Percentiles rank a stretch among this genome's conserved stretches.
These are phyloP conservation scores for Liriodendron chinense DNA, from an alignment of 164 flowering plant genomes.

Conservation along the genomic window DNA sequence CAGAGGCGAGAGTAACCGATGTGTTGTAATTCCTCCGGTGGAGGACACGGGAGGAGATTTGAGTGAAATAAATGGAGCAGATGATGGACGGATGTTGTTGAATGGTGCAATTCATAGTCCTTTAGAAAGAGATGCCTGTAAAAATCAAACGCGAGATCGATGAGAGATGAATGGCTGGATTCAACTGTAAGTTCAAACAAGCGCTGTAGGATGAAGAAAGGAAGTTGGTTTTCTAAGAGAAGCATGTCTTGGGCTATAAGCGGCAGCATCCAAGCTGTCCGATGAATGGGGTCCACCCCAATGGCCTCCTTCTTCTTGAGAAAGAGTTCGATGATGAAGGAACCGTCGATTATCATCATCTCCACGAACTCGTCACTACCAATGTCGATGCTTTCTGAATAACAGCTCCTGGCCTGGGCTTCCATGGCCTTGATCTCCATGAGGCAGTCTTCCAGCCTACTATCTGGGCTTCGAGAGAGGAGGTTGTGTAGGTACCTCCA, in stretches of 20 bases:
- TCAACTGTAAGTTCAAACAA: background rate
- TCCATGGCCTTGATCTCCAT: background rate
- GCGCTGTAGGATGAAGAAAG: background rate
- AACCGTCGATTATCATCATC: background rate
- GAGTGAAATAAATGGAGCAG: conserved; percentile 4
- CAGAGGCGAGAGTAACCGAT: background rate
- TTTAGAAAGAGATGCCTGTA: background rate
- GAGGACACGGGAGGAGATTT: background rate
- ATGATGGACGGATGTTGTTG: background rate
- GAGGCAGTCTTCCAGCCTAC: background rate
- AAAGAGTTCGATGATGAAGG: background rate
- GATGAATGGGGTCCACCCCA: background rate
- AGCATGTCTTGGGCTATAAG: background rate
- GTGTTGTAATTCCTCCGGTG: background rate
- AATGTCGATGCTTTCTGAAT: background rate
- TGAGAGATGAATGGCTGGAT: background rate
- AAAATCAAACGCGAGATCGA: background rate
- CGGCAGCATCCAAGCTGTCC: background rate
- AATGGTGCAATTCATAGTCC: background rate
- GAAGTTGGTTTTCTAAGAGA: conserved; percentile 9
- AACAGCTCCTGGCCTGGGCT: background rate
- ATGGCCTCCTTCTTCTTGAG: background rate
- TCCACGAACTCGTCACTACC: conserved; percentile 2
- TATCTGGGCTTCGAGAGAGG: background rate
- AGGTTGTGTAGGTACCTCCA: background rate